Evolutionary conservation across 148 eudicot genomes (phyloP), one percentile per base, ranked within the genome.

Genomic region (Dysphania ambrosioides): DNA sequence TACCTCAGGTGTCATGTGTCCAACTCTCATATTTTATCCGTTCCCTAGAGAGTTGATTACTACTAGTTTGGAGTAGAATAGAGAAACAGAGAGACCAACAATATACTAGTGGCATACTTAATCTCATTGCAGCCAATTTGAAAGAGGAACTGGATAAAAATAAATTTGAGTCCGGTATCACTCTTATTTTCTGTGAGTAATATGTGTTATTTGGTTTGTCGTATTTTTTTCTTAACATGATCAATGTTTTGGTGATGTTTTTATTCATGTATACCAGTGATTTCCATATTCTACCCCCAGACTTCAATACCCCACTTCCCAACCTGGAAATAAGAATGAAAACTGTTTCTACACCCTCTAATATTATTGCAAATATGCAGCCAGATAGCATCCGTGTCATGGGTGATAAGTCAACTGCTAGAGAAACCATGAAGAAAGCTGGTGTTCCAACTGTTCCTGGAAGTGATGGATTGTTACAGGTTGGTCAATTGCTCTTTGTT

Each of bases 361-460:
- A 65, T 6, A 4, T 27, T 49, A 40, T 42, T 57, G 58, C 18
- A 40, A 66, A 31, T 64, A 71, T 86, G 81, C 96, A 94, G 98
- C 96, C 97, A 40, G 98, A 95, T 76, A 95, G 96, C 77, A 95
- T 95, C 21, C 87, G 97, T 63, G 90, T 92, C 66, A 95, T 95
- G 98, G 98, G 97, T 69, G 98, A 95, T 82, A 95, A 95, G 81
- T 76, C 98, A 68, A 92, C 97, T 72, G 98, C 98, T 66, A 87
- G 97, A 79, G 98, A 95, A 0, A 95, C 98, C 60, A 95, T 95
- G 98, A 95, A 95, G 84, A 90, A 92, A 67, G 98, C 98, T 84
- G 96, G 96, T 70, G 98, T 95, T 79, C 98, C 98, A 71, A 95
- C 98, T 80, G 96, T 95, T 71, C 98, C 98, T 31, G 98, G 98